A percentile compares a stretch with the other conserved stretches of the same genome.
These are phyloP conservation scores for Mrakia gelida DNA, from an alignment of 768 basidiomycete species.

Conservation along the genomic window DNA sequence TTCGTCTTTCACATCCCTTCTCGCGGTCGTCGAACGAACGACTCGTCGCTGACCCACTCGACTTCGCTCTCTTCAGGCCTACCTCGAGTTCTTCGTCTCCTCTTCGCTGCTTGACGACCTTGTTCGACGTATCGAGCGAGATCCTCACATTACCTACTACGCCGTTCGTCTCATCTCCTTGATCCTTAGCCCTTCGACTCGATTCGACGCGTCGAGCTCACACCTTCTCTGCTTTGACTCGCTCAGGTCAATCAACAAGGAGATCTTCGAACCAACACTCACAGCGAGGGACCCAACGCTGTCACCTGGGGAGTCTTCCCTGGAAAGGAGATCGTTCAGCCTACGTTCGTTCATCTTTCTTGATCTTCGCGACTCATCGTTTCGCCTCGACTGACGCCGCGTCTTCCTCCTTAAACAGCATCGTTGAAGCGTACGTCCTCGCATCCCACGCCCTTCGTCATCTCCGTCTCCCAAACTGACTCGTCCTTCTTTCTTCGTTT, in stretches of 20 bases:
- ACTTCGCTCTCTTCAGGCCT: conserved; percentile 57
- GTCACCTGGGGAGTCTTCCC: conserved; percentile 99
- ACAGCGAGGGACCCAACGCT: conserved; percentile 94
- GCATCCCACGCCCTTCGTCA: too few species aligned
- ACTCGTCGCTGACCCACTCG: neutral
- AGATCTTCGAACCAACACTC: conserved; percentile 89
- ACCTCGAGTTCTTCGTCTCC: conserved; percentile 90
- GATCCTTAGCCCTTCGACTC: conserved; percentile 41
- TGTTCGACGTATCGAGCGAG: conserved; percentile 75
- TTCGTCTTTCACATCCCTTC: conserved; percentile 39
- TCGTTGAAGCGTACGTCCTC: too few species aligned
- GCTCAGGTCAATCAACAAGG: conserved; percentile 95
- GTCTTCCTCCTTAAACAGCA: too few species aligned
- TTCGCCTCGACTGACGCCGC: too few species aligned
- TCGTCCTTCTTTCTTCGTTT: neutral
- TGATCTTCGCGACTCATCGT: neutral
- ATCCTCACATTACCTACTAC: conserved; percentile 88
- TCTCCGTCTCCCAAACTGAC: neutral
- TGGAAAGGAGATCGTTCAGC: conserved; percentile 91
- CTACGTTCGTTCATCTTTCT: conserved; percentile 75
- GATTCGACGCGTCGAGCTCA: conserved; percentile 85
- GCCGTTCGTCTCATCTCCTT: conserved; percentile 50
- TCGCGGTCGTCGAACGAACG: conserved; percentile 67
- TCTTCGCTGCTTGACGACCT: conserved; percentile 67
- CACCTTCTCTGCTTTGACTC: conserved; percentile 75